These are phyloP conservation scores for Pestalotiopsis fici DNA, from an alignment of 2,329 filamentous ascomycete species.

Conservation along the genomic window DNA sequence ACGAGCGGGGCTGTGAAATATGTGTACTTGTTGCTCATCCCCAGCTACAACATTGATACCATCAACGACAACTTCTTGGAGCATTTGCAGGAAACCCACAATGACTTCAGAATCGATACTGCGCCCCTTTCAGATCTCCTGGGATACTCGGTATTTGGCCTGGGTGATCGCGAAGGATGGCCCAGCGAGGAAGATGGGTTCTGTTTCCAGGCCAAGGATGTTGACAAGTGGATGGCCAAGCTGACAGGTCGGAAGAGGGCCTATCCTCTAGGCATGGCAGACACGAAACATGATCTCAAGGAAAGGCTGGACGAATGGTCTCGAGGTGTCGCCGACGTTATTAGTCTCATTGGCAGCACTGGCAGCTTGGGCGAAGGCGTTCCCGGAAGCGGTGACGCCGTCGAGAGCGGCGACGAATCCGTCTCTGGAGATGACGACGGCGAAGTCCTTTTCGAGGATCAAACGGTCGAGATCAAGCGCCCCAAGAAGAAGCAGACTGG, in stretches of 20 bases:
- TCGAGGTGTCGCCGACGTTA: constrained; percentile 69
- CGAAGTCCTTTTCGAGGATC: constrained; percentile 51
- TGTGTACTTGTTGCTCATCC: constrained; percentile 83
- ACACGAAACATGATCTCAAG: constrained; percentile 74
- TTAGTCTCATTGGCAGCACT: constrained; percentile 63
- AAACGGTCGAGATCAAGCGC: constrained; percentile 39
- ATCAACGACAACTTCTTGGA: constrained; percentile 85
- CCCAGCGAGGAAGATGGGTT: constrained; percentile 88
- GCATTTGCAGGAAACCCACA: constrained; percentile 87
- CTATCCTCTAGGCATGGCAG: constrained; percentile 85
- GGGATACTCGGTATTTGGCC: constrained; percentile 92
- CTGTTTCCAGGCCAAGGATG: constrained; percentile 86
- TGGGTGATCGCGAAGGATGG: constrained; percentile 91
- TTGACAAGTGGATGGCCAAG: constrained; percentile 98
- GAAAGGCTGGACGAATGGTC: constrained; percentile 76
- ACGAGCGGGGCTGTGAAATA: constrained; percentile 52
- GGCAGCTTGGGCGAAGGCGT: constrained; percentile 66
- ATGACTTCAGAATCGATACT: constrained; percentile 96
- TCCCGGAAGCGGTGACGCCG: constrained; percentile 76
- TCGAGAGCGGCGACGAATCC: constrained; percentile 82
- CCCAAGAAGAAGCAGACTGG: constrained; percentile 40
- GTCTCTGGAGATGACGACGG: constrained; percentile 61
- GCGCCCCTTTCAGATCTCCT: constrained; percentile 74
- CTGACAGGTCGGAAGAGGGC: constrained; percentile 83
- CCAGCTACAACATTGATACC: constrained; percentile 94